A percentile compares a stretch with the other conserved stretches of the same genome.
Conservation (phyloP, 441 rosid species). For the Francoa sonchifolia region DNA sequence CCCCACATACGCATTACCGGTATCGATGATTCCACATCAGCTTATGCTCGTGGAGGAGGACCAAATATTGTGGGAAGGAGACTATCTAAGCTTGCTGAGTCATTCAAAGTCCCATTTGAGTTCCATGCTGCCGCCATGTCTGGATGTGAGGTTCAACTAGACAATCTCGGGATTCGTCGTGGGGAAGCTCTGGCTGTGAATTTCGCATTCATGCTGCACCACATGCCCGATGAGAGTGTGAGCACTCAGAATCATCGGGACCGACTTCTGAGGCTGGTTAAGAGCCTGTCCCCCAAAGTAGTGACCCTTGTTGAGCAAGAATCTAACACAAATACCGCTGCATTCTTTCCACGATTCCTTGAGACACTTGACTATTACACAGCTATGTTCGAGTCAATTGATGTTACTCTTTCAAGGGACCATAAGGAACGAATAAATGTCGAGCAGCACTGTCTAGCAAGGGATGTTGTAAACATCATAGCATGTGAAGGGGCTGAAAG, state of each 20-base stretch:
- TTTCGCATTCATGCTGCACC: slow-evolving; percentile 12
- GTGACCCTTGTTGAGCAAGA: slow-evolving; percentile 13
- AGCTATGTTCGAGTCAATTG: slow-evolving; percentile 13
- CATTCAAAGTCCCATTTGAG: slow-evolving; percentile 4
- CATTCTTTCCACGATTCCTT: slow-evolving; percentile 5
- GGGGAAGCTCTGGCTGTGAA: slow-evolving; percentile 14
- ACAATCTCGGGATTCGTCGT: slow-evolving; percentile 2
- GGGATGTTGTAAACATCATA: no score
- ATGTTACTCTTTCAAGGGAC: slow-evolving; percentile 4
- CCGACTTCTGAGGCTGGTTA: slow-evolving; percentile 11
- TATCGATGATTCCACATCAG: no score
- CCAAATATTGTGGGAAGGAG: slow-evolving; percentile 1
- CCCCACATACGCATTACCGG: slow-evolving; percentile 8
- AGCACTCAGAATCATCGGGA: slow-evolving; percentile 8
- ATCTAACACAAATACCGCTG: slow-evolving; percentile 13
- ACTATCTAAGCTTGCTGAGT: slow-evolving; percentile 3
- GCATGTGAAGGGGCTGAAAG: slow-evolving; percentile 14
- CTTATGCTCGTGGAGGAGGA: neutral
- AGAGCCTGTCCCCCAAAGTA: slow-evolving; percentile 10
- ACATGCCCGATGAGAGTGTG: slow-evolving; percentile 10
- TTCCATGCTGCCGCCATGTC: slow-evolving; percentile 5
- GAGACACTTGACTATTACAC: slow-evolving; percentile 12
- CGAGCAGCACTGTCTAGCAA: slow-evolving; percentile 8
- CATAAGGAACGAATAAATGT: slow-evolving; percentile 3
- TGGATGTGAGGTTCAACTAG: slow-evolving; percentile 3